Percentiles rank a stretch among this genome's conserved stretches.
Conservation (phyloP, 441 rosid species). For the Pelargonium australe region DNA sequence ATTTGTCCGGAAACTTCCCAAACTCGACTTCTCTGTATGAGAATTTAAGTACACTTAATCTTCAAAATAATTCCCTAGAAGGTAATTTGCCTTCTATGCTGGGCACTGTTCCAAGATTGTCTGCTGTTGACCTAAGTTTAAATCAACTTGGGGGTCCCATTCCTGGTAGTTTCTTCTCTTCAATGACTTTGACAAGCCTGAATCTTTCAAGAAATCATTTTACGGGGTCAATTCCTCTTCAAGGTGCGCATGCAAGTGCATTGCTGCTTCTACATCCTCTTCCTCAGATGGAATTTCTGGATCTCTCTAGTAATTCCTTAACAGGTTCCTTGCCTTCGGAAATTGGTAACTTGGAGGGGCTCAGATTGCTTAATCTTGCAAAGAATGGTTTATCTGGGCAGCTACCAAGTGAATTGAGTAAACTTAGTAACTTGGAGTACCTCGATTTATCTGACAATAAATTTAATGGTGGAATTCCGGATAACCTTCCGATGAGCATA, state of each 20-base stretch:
- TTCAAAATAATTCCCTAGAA: constrained; percentile 51
- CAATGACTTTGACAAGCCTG: constrained; percentile 43
- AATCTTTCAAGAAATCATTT: constrained; percentile 77
- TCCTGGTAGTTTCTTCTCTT: constrained; percentile 57
- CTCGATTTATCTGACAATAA: constrained; percentile 80
- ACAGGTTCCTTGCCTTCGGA: constrained; percentile 55
- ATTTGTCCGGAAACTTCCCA: constrained; percentile 63
- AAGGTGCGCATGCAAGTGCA: constrained; percentile 47
- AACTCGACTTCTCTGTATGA: constrained; percentile 45
- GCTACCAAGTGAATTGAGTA: constrained; percentile 66
- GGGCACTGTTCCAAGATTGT: constrained; percentile 39
- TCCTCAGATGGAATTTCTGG: constrained; percentile 70
- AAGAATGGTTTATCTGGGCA: constrained; percentile 56
- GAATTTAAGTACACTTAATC: constrained; percentile 45
- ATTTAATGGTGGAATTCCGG: constrained; percentile 64
- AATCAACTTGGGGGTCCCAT: constrained; percentile 60
- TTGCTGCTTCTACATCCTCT: constrained; percentile 39
- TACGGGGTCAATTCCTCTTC: constrained; percentile 62
- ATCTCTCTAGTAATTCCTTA: constrained; percentile 74
- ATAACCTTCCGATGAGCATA: constrained; percentile 50
- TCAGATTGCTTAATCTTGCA: constrained; percentile 60
- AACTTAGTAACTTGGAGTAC: constrained; percentile 53
- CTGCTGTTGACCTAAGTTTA: constrained; percentile 62
- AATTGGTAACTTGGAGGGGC: constrained; percentile 55
- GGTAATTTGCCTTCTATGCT: constrained; percentile 57